Base-by-base conservation (phyloP, 2,329 filamentous ascomycete genomes). In the Fusarium tuaranense region DNA sequence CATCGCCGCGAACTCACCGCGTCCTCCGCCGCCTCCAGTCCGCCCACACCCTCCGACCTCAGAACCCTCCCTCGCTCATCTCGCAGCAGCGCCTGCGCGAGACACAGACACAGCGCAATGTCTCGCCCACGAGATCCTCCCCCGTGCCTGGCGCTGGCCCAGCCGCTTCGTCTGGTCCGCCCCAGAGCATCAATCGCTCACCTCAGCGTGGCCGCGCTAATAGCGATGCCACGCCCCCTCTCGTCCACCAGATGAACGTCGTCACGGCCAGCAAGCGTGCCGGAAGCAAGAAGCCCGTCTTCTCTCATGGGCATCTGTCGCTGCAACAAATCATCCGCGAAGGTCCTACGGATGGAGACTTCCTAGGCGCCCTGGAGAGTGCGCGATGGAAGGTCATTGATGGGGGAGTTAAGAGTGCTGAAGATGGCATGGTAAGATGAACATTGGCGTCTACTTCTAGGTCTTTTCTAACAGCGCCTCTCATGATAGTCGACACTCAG, bases 241-340 rank as follows among this genome's bases (percentile, higher is more conserved):
- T 83, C 69, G 61, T 81, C 77, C 77, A 86, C 73, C 79, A 84
- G 81, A 75, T 82, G 82, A 78, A 81, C 78, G 68, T 82, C 69
- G 77, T 82, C 38, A 80, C 81, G 12, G 78, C 81, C 71, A 72
- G 82, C 72, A 82, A 82, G 69, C 81, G 83, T 39, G 76, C 80
- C n/a, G 78, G 87, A 80, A 48, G 84, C 82, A 71, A 86, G 77
- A 84, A 84, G 64, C 84, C 84, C 39, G 82, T 84, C 66, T 84
- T 85, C 68, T 84, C 89, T 30, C 89, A 92, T 76, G 84, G 86
- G n/a, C 83, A 85, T 67, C 84, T 92, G 78, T 89, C 90, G 25
- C 83, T 98, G 32, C 94, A 97, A 80, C 87, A 91, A 73, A 88
- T 97, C 55, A 87, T 98, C 57, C 91, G 94, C 75, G 94, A 96